Evolutionary conservation across 345 rosid genomes (phyloP).

Genomic region (Gossypium arboreum): DNA sequence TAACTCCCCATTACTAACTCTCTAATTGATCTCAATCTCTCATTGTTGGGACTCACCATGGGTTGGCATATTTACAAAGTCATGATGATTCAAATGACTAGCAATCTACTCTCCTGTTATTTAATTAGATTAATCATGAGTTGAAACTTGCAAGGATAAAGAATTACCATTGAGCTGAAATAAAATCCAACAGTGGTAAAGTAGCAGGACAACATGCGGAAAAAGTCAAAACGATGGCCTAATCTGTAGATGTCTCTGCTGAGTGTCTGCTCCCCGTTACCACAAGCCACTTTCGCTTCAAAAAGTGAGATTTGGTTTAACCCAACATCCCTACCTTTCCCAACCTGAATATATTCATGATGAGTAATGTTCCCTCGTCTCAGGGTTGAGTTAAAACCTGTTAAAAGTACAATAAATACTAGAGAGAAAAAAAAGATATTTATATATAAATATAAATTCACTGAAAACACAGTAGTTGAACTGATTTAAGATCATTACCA

Average conservation of each 20-base stretch:
- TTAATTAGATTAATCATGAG: constrained; percentile 1
- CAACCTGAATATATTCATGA: constrained; percentile 98
- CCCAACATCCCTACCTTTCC: constrained; percentile 98
- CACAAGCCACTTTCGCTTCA: constrained; percentile 99
- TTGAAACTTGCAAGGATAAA: constrained; percentile 11
- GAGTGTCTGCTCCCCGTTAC: constrained; percentile 90
- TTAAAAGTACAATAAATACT: constrained; percentile 1
- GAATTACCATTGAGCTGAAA: constrained; percentile 78
- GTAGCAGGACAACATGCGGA: constrained; percentile 88
- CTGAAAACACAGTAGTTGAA: background rate
- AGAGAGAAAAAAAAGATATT: background rate
- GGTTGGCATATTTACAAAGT: background rate
- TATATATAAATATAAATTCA: background rate
- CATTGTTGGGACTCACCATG: background rate
- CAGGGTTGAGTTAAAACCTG: constrained; percentile 89
- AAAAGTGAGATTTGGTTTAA: constrained; percentile 92
- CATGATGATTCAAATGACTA: background rate
- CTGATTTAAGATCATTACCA: constrained; percentile 39
- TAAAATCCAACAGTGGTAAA: constrained; percentile 88
- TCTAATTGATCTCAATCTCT: constrained; percentile 1
- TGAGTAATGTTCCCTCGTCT: constrained; percentile 93
- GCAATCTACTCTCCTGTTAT: background rate
- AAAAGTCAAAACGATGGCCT: constrained; percentile 95
- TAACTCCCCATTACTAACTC: background rate
- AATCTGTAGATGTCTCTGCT: constrained; percentile 89